These are phyloP conservation scores for Penicillium psychrofluorescens DNA, from an alignment of 495 filamentous ascomycete genomes.

Conservation along the genomic window DNA sequence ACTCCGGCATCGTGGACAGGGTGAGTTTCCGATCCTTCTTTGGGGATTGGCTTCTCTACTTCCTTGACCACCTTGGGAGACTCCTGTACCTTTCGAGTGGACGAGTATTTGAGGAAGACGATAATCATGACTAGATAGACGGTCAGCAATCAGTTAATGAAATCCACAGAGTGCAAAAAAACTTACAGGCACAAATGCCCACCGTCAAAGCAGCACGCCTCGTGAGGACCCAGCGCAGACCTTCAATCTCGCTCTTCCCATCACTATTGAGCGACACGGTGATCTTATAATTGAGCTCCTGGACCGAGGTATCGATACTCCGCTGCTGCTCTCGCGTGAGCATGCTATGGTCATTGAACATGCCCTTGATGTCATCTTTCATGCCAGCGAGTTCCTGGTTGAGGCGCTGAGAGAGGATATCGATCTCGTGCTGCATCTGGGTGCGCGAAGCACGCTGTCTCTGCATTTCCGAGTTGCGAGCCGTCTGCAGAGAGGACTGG, in stretches of 20 bases:
- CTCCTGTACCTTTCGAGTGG: slow-evolving; percentile 25
- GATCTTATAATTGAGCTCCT: slow-evolving; percentile 92
- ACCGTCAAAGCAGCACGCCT: slow-evolving; percentile 79
- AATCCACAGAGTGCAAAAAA: neutral
- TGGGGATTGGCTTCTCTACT: slow-evolving; percentile 23
- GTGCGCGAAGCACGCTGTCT: slow-evolving; percentile 72
- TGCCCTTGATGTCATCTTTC: slow-evolving; percentile 85
- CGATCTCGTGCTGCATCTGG: slow-evolving; percentile 85
- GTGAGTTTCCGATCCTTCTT: slow-evolving; percentile 20
- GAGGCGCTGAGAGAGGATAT: slow-evolving; percentile 77
- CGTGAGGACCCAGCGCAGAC: slow-evolving; percentile 83
- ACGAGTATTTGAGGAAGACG: slow-evolving; percentile 38
- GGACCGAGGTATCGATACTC: slow-evolving; percentile 72
- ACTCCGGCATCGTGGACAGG: slow-evolving; percentile 11
- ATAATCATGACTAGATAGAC: slow-evolving; percentile 36
- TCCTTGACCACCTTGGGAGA: slow-evolving; percentile 25
- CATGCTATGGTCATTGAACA: slow-evolving; percentile 98
- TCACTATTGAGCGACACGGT: slow-evolving; percentile 80
- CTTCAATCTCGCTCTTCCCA: slow-evolving; percentile 83
- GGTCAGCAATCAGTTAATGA: slow-evolving; percentile 11
- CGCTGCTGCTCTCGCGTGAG: slow-evolving; percentile 77
- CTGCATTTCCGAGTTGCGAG: slow-evolving; percentile 47
- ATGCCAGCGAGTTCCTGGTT: slow-evolving; percentile 70
- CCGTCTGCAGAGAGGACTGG: slow-evolving; percentile 62
- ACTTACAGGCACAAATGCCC: slow-evolving; percentile 36